Base-by-base conservation (phyloP, 192 early-diverging fungal genomes). In the Dispira simplex region DNA sequence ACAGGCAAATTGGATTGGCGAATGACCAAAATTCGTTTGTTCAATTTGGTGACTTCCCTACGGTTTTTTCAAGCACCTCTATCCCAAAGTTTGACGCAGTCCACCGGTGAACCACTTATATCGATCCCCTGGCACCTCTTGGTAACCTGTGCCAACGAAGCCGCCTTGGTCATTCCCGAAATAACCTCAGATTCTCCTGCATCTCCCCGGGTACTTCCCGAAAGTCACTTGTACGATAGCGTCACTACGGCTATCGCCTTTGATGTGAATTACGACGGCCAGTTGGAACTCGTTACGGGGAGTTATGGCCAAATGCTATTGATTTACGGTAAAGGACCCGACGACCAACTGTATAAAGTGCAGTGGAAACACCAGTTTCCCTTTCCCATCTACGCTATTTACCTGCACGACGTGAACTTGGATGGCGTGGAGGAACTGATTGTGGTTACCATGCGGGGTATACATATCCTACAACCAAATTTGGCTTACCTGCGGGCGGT, bases 391-490 rank as follows among this genome's bases (percentile, higher is more conserved):
- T 77, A 74, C 53, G 70, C 68, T 16, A 70, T 77, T 12, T 74
- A 72, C 28, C 66, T 70, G 53, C 67, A 64, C 12, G 75, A 77
- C 49, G 71, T 77, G 13, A 77, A 77, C 64, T 49, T 66, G 65
- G 75, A 77, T 58, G 75, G 75, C 5, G 70, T 65, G 63, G 72
- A 70, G 44, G 75, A 77, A 65, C 57, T 77, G 57, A 68, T 77
- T 0, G 75, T 77, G 43, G 70, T 74, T n/a, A 77, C 75, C 43
- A 67, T 77, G 66, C 63, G 68, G 9, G 75, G 75, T 3, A 68
- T 77, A 44, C 75, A 77, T 63, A 27, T 77, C 0, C 52, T 77
- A 67, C 75, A 77, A 70, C 72, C 75, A 8, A 72, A 77, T 52
- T 52, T 77, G 67, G 3, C 51, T 68, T 27, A 65, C 63, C 11